Evolutionary conservation across 2,329 filamentous ascomycete genomes (phyloP), one percentile per base, ranked within the genome.

Genomic region (Penicillium sp.): DNA sequence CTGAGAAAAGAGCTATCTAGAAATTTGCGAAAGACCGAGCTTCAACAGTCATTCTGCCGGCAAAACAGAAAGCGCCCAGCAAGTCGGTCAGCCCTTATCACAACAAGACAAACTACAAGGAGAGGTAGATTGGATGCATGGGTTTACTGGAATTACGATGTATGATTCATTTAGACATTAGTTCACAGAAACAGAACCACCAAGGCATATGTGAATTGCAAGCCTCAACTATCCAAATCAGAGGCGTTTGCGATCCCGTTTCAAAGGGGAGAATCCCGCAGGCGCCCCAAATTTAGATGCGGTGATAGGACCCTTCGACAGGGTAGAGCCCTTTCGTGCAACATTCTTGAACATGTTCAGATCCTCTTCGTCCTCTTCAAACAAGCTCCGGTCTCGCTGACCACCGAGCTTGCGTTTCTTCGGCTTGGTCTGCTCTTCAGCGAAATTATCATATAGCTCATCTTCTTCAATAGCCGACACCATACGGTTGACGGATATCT

Each of bases 341-440:
- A 7, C 14, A 36, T n/a, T 36, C 14, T 14, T n/a, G 34, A 36
- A 36, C 4, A 36, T 11, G n/a, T n/a, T n/a, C 3, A 36, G 13
- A 36, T 36, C 34, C 63, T 72, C 84, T 8, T 89, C 87, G 4
- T 87, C 87, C 8, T 88, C 87, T 55, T 89, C 87, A 63, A 93
- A 91, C 5, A 94, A 69, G 3, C 85, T 89, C 62, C 77, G 80
- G 59, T 85, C 84, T 45, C 82, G 84, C 21, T 81, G 79, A 21
- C 75, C 77, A 4, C 86, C 85, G 1, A 90, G 75, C 73, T 91
- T 92, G 58, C 88, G 84, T 78, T 88, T 92, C 80, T 88, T 91
- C 69, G 84, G 86, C 58, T 67, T 79, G 58, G 69, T 67, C 18
- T 73, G 76, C 7, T 55, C 62, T 13, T 62, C 58, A 9, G 53